Percentiles rank a stretch among this genome's conserved stretches.
Evolutionary conservation across 2,329 filamentous ascomycete genomes (phyloP).

Genomic region (Stemphylium beticola): DNA sequence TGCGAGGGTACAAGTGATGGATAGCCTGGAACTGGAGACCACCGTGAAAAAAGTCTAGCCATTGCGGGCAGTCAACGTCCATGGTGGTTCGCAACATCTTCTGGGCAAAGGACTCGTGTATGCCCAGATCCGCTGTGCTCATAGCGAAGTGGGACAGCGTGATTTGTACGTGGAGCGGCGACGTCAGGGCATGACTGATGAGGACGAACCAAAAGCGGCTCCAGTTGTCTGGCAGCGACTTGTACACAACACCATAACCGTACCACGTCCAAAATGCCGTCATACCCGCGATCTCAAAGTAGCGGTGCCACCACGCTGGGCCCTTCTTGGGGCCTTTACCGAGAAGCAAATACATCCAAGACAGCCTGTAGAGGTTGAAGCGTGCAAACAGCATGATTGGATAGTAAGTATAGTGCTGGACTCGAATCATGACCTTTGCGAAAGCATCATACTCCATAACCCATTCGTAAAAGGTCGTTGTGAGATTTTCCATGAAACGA

Average conservation of each 20-base stretch:
- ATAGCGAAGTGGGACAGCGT: constrained; percentile 76
- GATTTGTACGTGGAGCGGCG: constrained; percentile 74
- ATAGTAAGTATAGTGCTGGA: constrained; percentile 73
- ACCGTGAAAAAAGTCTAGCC: constrained; percentile 75
- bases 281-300: constrained; percentile 69
- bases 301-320: constrained; percentile 71
- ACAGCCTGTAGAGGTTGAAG: constrained; percentile 74
- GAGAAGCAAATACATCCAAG: constrained; percentile 69
- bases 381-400: constrained; percentile 70
- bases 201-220: constrained; percentile 67
- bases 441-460: constrained; percentile 67
- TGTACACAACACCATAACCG: constrained; percentile 69
- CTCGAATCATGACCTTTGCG: constrained; percentile 65
- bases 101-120: constrained; percentile 70
- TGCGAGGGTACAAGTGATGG: constrained; percentile 72
- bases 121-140: constrained; percentile 69
- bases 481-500: constrained; percentile 68
- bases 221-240: constrained; percentile 63
- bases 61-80: constrained; percentile 74
- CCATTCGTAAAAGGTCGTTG: constrained; percentile 70
- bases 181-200: constrained; percentile 68
- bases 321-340: constrained; percentile 62
- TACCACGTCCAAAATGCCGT: constrained; percentile 71
- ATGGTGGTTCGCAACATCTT: constrained; percentile 74
- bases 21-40: constrained; percentile 76